Conservation (phyloP, 192 early-diverging fungal species). For the Allomyces macrogynus region DNA sequence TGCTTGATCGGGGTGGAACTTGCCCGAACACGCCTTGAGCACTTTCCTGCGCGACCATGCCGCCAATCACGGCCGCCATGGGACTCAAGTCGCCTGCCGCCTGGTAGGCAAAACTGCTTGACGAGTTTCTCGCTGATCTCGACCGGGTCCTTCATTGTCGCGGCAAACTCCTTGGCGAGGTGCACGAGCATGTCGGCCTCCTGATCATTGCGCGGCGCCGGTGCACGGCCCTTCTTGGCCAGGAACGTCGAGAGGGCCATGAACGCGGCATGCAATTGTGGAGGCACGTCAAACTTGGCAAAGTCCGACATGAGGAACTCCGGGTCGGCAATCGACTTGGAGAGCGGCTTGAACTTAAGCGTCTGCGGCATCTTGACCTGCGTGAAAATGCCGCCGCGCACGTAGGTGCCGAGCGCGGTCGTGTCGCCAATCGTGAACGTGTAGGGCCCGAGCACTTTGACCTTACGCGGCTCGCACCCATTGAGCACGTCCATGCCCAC, state of each 20-base stretch:
- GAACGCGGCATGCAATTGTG: slow-evolving; percentile 79
- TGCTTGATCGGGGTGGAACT: slow-evolving; percentile 87
- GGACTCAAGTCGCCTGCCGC: slow-evolving; percentile 79
- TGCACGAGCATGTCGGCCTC: slow-evolving; percentile 67
- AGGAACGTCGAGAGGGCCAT: slow-evolving; percentile 76
- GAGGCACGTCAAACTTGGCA: slow-evolving; percentile 91
- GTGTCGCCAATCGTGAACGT: slow-evolving; percentile 95
- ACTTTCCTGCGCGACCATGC: slow-evolving; percentile 92
- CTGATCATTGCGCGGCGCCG: slow-evolving; percentile 62
- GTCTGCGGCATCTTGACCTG: slow-evolving; percentile 86
- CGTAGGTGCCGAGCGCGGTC: slow-evolving; percentile 46
- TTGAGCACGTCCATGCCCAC: slow-evolving; percentile 84
- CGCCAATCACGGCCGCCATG: slow-evolving; percentile 92
- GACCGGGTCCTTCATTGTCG: slow-evolving; percentile 32
- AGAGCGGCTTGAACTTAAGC: slow-evolving; percentile 56
- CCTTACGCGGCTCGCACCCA: slow-evolving; percentile 47
- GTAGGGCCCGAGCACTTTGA: slow-evolving; percentile 54
- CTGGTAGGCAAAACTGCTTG: slow-evolving; percentile 67
- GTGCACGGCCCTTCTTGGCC: slow-evolving; percentile 43
- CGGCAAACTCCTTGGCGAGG: slow-evolving; percentile 50
- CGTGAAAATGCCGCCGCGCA: slow-evolving; percentile 71
- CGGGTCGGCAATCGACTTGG: slow-evolving; percentile 54
- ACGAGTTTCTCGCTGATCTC: slow-evolving; percentile 73
- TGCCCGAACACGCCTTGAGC: slow-evolving; percentile 83
- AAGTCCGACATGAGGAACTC: slow-evolving; percentile 80